Conservation (phyloP, 1,284 basidiomycete species). For the Boletus subluridellus region DNA sequence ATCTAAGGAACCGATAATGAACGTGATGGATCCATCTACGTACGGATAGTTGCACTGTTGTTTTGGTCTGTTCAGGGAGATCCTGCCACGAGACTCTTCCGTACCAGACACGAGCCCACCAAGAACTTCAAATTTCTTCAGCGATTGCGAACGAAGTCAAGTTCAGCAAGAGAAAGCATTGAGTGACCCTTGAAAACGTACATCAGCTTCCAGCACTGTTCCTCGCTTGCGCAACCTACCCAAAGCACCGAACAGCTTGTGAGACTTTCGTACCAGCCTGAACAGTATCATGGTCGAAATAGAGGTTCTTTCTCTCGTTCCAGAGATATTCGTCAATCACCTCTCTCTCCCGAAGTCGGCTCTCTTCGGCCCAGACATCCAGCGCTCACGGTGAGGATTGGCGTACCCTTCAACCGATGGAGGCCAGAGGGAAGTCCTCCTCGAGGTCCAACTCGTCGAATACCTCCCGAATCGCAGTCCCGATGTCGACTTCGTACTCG, state of each 20-base stretch:
- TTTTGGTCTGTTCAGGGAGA: constrained; percentile 94
- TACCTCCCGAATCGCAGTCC: constrained; percentile 76
- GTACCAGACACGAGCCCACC: constrained; percentile 97
- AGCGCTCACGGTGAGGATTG: constrained; percentile 57
- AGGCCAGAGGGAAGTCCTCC: no score
- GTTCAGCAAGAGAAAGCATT: constrained; percentile 13
- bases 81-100: constrained; percentile 92
- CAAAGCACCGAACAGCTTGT: constrained; percentile 96
- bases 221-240: constrained; percentile 94
- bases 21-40: constrained; percentile 32
- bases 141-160: constrained; percentile 62
- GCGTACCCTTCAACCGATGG: constrained; percentile 77
- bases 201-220: constrained; percentile 91
- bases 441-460: no score
- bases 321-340: constrained; percentile 93
- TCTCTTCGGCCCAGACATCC: constrained; percentile 58
- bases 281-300: constrained; percentile 95
- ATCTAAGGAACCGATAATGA: constrained; percentile 39
- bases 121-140: constrained; percentile 96
- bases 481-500: constrained; percentile 95
- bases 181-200: constrained; percentile 41
- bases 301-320: constrained; percentile 93
- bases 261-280: constrained; percentile 89
- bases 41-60: constrained; percentile 95
- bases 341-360: constrained; percentile 74